phyloP scores from a whole-genome alignment of 495 filamentous ascomycete species.

The Haplographium delicatum region DNA sequence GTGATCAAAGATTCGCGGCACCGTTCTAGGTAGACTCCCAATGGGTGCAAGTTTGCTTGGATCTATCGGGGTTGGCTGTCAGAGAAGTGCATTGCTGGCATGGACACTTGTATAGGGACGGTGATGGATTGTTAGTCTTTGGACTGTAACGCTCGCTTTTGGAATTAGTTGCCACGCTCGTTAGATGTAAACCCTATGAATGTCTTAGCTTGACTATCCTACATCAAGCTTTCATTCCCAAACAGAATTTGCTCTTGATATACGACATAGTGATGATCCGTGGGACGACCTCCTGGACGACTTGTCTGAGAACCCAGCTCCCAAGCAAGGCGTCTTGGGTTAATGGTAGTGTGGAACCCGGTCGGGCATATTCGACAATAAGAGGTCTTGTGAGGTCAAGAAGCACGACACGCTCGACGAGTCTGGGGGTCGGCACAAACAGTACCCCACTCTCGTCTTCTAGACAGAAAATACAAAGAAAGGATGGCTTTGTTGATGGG shows the following conservation, averaged over 20 bases:
- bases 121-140: background rate
- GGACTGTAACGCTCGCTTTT: background rate
- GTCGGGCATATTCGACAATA: background rate
- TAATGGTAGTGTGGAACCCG: background rate
- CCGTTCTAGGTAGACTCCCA: background rate
- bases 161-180: background rate
- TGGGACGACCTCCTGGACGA: background rate
- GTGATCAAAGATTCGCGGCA: background rate
- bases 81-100: background rate
- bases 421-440: slow-evolving; percentile 13
- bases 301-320: no score
- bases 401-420: slow-evolving; percentile 14
- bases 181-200: background rate
- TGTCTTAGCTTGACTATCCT: background rate
- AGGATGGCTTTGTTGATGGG: slow-evolving; percentile 8
- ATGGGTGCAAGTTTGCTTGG: background rate
- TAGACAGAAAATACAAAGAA: slow-evolving; percentile 17
- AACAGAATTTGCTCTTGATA: background rate
- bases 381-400: background rate
- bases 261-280: background rate
- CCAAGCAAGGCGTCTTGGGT: background rate
- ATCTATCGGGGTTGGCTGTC: background rate
- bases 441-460: slow-evolving; percentile 16
- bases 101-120: background rate
- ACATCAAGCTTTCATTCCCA: background rate